Conservation (phyloP, 2,329 filamentous ascomycete genomes). For the Cladobotryum mycophilum region DNA sequence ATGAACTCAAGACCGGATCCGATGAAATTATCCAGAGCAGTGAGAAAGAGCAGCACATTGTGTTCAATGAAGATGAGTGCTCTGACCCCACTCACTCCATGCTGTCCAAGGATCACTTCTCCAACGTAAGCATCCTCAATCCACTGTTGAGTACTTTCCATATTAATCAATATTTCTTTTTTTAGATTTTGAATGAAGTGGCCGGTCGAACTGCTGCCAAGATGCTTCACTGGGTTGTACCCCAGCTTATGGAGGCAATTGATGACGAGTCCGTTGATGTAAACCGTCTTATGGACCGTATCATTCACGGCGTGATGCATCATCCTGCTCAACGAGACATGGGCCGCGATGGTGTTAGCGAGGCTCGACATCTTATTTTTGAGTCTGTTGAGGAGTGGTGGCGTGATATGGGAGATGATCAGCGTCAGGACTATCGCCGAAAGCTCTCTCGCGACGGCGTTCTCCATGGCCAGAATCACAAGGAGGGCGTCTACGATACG, state of each 20-base stretch:
- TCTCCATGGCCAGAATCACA: conserved; percentile 73
- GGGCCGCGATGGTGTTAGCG: conserved; percentile 62
- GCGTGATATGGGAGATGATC: conserved; percentile 55
- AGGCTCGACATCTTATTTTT: conserved; percentile 75
- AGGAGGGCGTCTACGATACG: conserved; percentile 73
- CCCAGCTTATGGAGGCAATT: conserved; percentile 82
- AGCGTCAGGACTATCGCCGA: conserved; percentile 60
- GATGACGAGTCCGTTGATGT: conserved; percentile 69
- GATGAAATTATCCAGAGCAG: conserved; percentile 83
- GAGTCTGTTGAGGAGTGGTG: conserved; percentile 79
- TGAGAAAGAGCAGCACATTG: conserved; percentile 74
- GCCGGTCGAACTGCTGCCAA: conserved; percentile 76
- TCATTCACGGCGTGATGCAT: conserved; percentile 78
- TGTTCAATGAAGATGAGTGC: conserved; percentile 72
- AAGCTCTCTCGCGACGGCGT: conserved; percentile 78
- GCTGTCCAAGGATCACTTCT: conserved; percentile 94
- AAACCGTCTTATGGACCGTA: conserved; percentile 63
- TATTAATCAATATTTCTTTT: background rate
- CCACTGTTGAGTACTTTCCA: background rate
- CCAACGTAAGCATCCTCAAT: conserved; percentile 50
- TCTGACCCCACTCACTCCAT: conserved; percentile 90
- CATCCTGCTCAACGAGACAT: conserved; percentile 73
- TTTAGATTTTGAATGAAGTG: conserved; percentile 71
- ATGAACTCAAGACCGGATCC: conserved; percentile 78
- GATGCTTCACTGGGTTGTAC: conserved; percentile 78